Conservation (phyloP, 1,284 basidiomycete genomes). For the Hortiboletus rubellus region DNA sequence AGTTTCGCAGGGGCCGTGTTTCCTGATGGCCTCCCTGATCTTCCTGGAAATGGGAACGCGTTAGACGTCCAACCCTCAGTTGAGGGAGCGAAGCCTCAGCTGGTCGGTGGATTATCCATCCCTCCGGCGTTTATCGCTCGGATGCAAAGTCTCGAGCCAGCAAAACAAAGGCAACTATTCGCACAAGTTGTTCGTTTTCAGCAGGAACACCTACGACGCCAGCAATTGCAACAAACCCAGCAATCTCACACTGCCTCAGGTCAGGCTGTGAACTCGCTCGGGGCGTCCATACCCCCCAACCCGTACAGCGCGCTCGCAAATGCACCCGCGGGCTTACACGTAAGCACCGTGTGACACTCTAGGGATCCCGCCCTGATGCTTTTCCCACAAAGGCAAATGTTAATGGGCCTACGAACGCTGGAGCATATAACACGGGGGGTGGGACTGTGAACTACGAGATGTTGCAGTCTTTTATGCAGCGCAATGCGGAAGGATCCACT, state of each 20-base stretch:
- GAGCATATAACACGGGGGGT: constrained; percentile 20
- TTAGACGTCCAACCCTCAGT: constrained; percentile 5
- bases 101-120: background rate
- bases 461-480: constrained; percentile 63
- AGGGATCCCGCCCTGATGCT: constrained; percentile 6
- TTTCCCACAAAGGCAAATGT: constrained; percentile 16
- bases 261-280: constrained; percentile 18
- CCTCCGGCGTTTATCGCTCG: constrained; percentile 18
- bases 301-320: constrained; percentile 12
- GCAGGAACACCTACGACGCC: constrained; percentile 31
- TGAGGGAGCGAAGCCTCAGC: constrained; percentile 25
- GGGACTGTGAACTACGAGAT: constrained; percentile 51
- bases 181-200: constrained; percentile 20
- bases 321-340: constrained; percentile 18
- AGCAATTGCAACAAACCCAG: constrained; percentile 34
- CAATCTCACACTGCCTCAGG: constrained; percentile 14
- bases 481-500: constrained; percentile 43
- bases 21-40: constrained; percentile 58
- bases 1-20: constrained; percentile 54
- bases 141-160: constrained; percentile 31
- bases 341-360: constrained; percentile 9
- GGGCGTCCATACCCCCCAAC: constrained; percentile 12
- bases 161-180: constrained; percentile 21
- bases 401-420: constrained; percentile 4
- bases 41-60: constrained; percentile 32